Evolutionary conservation across 2,329 filamentous ascomycete genomes (phyloP), one percentile per base, ranked within the genome.

Genomic region (Diaporthe caulivora): DNA sequence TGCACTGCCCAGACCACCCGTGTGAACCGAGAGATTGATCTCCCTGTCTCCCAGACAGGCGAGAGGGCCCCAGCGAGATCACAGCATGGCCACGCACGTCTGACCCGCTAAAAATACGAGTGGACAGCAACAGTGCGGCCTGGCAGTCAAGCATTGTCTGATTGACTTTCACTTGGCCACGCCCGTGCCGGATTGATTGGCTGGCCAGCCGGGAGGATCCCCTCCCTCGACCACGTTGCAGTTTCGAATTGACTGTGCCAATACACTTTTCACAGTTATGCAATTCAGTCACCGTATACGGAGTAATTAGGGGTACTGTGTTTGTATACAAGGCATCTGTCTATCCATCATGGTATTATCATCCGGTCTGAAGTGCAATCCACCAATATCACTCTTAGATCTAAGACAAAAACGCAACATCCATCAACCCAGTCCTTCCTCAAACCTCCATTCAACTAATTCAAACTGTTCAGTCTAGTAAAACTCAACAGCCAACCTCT

Each of bases 401-500:
- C 5, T 49, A 37, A 29, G 10, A 65, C 29, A 37, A 34, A 37
- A 65, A 24, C 11, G 24, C 11, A 17, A 51, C 13, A 4, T 11
- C 24, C 24, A 62, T 8, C 37, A 44, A 42, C 26, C 18, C 57
- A 62, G 10, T 31, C 26, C 7, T 2, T 29, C 18, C 58, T 15
- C 3, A 3, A 34, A 6, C 42, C 17, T 13, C 26, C 29, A 34
- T 53, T 26, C 17, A 31, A 47, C 9, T 40, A 34, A 1, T 49
- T 2, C 29, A 44, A 17, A 13, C 34, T 34, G 34, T 9, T 29
- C 47, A 72, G 17, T 9, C 40, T 55, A 72, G 17, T 72, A 68
- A 42, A 72, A 72, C 29, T 72, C 71, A 10, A 72, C 62, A 53
- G 31, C 70, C 62, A 72, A 49, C 31, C 40, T 55, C 24, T 72